Percentiles rank a stretch among this genome's conserved stretches.
Conservation (phyloP, 257 asterid species). For the Ophiorrhiza pumila region DNA sequence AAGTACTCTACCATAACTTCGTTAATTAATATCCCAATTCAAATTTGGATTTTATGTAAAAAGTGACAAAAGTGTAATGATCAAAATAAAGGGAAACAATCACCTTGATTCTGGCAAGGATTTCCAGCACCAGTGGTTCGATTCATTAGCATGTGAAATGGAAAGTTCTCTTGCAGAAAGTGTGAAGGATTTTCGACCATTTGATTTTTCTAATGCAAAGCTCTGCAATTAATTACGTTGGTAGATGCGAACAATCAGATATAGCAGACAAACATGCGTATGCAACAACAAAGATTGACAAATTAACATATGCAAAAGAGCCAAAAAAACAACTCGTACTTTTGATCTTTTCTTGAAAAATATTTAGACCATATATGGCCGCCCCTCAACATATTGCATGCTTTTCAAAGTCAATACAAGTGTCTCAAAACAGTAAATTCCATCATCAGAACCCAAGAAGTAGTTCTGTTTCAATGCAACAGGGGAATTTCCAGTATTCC, state of each 20-base stretch:
- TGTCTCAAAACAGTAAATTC: neutral
- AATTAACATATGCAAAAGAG: neutral
- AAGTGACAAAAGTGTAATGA: neutral
- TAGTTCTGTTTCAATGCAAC: neutral
- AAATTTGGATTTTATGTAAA: neutral
- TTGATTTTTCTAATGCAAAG: conserved; percentile 32
- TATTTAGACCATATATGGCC: neutral
- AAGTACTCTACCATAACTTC: neutral
- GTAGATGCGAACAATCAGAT: neutral
- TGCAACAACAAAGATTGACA: too few species aligned
- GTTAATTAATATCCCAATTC: too few species aligned
- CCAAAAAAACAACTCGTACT: neutral
- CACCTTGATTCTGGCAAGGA: conserved; percentile 27
- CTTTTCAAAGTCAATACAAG: neutral
- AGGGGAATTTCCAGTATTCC: neutral
- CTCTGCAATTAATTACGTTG: conserved; percentile 20
- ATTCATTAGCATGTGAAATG: conserved; percentile 22
- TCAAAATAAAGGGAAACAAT: neutral
- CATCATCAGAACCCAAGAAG: neutral
- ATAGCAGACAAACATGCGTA: neutral
- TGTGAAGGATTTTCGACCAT: conserved; percentile 25
- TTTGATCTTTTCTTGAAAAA: neutral
- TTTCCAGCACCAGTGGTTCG: conserved; percentile 38
- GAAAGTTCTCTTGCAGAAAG: conserved; percentile 35
- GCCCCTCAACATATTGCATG: too few species aligned